phyloP scores from a whole-genome alignment of 1,139 yeast species.

The Yueomyces sp. region DNA sequence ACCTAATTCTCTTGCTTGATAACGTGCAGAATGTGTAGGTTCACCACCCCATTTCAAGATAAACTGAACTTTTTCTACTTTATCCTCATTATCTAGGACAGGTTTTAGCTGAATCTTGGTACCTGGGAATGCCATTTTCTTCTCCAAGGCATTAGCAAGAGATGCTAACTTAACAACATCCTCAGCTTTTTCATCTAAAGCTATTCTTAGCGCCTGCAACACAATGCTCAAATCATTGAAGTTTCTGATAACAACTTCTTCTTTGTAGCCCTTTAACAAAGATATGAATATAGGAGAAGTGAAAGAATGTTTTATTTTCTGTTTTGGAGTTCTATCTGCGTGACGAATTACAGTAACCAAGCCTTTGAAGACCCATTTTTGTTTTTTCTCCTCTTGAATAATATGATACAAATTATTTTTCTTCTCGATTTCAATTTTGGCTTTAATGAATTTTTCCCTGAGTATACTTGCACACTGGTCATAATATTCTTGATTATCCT shows the following conservation, averaged over 20 bases:
- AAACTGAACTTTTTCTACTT: slow-evolving; percentile 87
- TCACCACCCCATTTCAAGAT: slow-evolving; percentile 99
- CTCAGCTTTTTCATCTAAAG: slow-evolving; percentile 67
- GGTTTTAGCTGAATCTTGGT: slow-evolving; percentile 94
- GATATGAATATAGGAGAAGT: slow-evolving; percentile 78
- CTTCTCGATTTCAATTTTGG: slow-evolving; percentile 39
- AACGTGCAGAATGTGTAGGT: slow-evolving; percentile 92
- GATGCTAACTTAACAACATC: slow-evolving; percentile 51
- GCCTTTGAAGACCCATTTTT: slow-evolving; percentile 94
- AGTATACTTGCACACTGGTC: slow-evolving; percentile 71
- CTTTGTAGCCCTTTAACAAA: slow-evolving; percentile 81
- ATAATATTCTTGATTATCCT: slow-evolving; percentile 79
- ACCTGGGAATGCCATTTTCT: slow-evolving; percentile 84
- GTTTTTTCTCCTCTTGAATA: slow-evolving; percentile 60
- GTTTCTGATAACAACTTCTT: slow-evolving; percentile 88
- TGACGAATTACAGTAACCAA: slow-evolving; percentile 85
- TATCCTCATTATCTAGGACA: slow-evolving; percentile 45
- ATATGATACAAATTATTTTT: slow-evolving; percentile 21
- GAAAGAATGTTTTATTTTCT: slow-evolving; percentile 90
- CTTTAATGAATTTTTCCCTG: slow-evolving; percentile 55
- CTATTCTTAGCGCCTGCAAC: slow-evolving; percentile 69
- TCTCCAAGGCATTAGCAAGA: slow-evolving; percentile 55
- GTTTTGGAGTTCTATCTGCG: slow-evolving; percentile 98
- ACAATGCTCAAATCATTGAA: slow-evolving; percentile 79
- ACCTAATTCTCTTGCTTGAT: slow-evolving; percentile 89